A percentile compares a stretch with the other conserved stretches of the same genome.
phyloP scores from a whole-genome alignment of 164 flowering plant genomes.

The Houttuynia cordata region DNA sequence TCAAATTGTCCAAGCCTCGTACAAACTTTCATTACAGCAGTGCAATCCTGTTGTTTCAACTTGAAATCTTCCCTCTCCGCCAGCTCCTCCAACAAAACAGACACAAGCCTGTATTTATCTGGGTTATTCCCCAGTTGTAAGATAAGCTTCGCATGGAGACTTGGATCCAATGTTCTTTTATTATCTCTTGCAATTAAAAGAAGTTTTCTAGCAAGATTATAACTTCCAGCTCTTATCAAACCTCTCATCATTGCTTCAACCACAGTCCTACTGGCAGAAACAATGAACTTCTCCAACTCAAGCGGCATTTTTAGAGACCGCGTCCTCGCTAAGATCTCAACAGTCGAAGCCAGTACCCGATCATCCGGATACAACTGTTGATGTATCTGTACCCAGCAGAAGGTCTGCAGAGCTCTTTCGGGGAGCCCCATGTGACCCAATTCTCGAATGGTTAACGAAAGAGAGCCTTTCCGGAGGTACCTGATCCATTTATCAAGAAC shows the following conservation, averaged over 20 bases:
- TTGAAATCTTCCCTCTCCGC: slow-evolving; percentile 62
- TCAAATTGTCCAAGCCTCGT: slow-evolving; percentile 52
- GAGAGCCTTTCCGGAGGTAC: too few relatives aligned
- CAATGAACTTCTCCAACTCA: too few relatives aligned
- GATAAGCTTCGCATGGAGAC: slow-evolving; percentile 70
- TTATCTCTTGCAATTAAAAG: slow-evolving; percentile 33
- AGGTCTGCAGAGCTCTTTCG: too few relatives aligned
- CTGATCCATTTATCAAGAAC: too few relatives aligned
- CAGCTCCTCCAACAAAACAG: slow-evolving; percentile 54
- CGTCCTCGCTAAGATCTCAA: too few relatives aligned
- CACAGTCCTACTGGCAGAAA: too few relatives aligned
- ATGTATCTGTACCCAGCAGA: too few relatives aligned
- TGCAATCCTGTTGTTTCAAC: slow-evolving; percentile 65
- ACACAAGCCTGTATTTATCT: slow-evolving; percentile 38
- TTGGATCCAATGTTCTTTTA: slow-evolving; percentile 46
- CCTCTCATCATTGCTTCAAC: slow-evolving; percentile 79
- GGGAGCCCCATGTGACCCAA: too few relatives aligned
- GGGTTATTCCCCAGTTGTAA: slow-evolving; percentile 69
- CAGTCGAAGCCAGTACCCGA: too few relatives aligned
- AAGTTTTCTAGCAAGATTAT: slow-evolving; percentile 58
- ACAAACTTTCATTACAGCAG: slow-evolving; percentile 75
- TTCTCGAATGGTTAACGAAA: too few relatives aligned
- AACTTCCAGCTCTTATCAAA: slow-evolving; percentile 62
- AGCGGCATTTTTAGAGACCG: too few relatives aligned
- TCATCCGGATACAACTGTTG: too few relatives aligned